Conservation (phyloP, 345 rosid genomes). For the Balakata baccata region DNA sequence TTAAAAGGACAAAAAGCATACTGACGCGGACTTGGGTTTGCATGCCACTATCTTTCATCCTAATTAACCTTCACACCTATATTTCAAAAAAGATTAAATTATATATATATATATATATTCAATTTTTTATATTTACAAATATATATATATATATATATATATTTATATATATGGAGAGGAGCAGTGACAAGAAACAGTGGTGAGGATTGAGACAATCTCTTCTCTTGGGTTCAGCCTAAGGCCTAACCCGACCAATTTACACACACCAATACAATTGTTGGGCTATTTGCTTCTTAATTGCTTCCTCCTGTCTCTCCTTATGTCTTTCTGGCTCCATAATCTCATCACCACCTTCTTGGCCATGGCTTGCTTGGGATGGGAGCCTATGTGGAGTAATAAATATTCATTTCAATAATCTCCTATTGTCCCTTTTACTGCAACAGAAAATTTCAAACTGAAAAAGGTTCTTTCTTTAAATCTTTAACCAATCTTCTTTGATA, state of each 20-base stretch:
- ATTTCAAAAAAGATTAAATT: too few species aligned
- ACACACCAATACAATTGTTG: constrained; percentile 32
- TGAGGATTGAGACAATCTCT: constrained; percentile 26
- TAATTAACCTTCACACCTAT: too few species aligned
- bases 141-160: too few species aligned
- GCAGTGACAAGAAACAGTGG: constrained; percentile 12
- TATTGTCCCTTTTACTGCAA: too few species aligned
- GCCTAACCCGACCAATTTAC: constrained; percentile 34
- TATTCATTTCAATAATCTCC: too few species aligned
- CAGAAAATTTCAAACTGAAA: too few species aligned
- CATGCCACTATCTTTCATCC: not conserved
- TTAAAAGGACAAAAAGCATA: constrained; percentile 16
- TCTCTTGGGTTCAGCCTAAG: not conserved
- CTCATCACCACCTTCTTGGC: too few species aligned
- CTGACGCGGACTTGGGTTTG: constrained; percentile 20
- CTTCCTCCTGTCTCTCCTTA: constrained; percentile 3
- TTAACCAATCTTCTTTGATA: too few species aligned
- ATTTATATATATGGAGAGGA: not conserved
- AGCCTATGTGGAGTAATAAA: constrained; percentile 1
- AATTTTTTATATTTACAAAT: too few species aligned
- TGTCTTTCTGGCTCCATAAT: too few species aligned
- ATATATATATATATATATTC: too few species aligned
- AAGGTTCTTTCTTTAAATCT: too few species aligned
- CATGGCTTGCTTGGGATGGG: constrained; percentile 20
- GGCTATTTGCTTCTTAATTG: constrained; percentile 11